Evolutionary conservation across 116 monocot species (phyloP).

Genomic region (Papilionanthe hybrid): DNA sequence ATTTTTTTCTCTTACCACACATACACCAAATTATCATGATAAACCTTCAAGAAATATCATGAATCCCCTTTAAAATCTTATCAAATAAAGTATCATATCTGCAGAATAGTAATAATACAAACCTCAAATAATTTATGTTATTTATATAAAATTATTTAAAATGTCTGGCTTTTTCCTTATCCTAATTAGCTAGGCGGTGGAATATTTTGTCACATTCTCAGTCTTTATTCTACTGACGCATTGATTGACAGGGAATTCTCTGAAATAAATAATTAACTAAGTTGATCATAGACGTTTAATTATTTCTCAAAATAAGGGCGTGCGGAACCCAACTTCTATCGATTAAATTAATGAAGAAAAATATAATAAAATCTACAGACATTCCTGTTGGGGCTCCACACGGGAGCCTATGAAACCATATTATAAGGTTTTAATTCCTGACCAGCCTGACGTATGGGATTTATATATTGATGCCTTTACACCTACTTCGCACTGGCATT

Average conservation of each 20-base stretch:
- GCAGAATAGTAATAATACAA: no score
- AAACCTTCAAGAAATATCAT: no score
- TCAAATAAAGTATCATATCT: no score
- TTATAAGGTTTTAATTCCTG: not conserved
- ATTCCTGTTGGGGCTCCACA: not conserved
- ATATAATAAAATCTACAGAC: not conserved
- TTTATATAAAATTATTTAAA: no score
- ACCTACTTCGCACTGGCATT: not conserved
- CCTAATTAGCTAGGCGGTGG: not conserved
- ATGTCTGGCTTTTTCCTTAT: not conserved
- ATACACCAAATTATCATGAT: no score
- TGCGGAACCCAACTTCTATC: not conserved
- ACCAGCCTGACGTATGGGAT: constrained; percentile 1
- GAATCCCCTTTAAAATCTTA: no score
- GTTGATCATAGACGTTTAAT: not conserved
- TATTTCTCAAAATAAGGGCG: not conserved
- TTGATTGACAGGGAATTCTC: not conserved
- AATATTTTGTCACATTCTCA: not conserved
- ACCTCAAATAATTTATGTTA: no score
- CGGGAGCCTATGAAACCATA: not conserved
- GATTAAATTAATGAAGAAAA: not conserved
- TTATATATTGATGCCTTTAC: not conserved
- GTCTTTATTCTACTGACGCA: not conserved
- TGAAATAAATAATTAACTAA: not conserved
- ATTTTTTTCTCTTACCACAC: no score